A percentile compares a stretch with the other conserved stretches of the same genome.
These are phyloP conservation scores for Dothiorella sarmentorum DNA, from an alignment of 2,329 filamentous ascomycete genomes.

Conservation along the genomic window DNA sequence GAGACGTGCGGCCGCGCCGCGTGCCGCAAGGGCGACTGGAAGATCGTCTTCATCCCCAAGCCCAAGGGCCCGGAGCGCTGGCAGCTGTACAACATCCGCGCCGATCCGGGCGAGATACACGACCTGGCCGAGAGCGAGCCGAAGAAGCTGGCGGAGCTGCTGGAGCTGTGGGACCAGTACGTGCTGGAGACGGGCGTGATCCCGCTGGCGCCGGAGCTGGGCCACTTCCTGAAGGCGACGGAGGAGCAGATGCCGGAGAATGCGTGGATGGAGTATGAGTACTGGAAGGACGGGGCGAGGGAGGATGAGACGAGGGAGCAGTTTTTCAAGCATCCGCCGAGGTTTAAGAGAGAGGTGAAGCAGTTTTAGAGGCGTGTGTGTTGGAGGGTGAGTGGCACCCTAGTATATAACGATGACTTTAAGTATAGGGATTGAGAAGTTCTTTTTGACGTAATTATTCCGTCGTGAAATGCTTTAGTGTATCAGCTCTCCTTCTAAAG, in stretches of 20 bases:
- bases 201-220: conserved; percentile 57
- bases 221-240: conserved; percentile 57
- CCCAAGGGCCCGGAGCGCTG: conserved; percentile 55
- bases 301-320: conserved; percentile 31
- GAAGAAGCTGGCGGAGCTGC: conserved; percentile 46
- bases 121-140: conserved; percentile 41
- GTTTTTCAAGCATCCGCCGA: conserved; percentile 31
- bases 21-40: conserved; percentile 55
- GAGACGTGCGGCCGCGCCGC: conserved; percentile 55
- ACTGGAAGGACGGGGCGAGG: conserved; percentile 56
- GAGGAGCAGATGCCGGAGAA: conserved; percentile 65
- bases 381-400: neutral
- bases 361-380: neutral
- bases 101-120: conserved; percentile 52
- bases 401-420: too few relatives aligned
- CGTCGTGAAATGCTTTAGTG: too few relatives aligned
- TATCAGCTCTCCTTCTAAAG: too few relatives aligned
- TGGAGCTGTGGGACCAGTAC: conserved; percentile 57
- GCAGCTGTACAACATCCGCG: conserved; percentile 55
- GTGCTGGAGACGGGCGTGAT: conserved; percentile 58
- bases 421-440: too few relatives aligned
- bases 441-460: too few relatives aligned
- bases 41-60: conserved; percentile 56
- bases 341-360: conserved; percentile 28
- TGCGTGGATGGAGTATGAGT: conserved; percentile 64